Conservation (phyloP, 225 moss, liverwort and hornwort genomes). For the Neckera pumila region DNA sequence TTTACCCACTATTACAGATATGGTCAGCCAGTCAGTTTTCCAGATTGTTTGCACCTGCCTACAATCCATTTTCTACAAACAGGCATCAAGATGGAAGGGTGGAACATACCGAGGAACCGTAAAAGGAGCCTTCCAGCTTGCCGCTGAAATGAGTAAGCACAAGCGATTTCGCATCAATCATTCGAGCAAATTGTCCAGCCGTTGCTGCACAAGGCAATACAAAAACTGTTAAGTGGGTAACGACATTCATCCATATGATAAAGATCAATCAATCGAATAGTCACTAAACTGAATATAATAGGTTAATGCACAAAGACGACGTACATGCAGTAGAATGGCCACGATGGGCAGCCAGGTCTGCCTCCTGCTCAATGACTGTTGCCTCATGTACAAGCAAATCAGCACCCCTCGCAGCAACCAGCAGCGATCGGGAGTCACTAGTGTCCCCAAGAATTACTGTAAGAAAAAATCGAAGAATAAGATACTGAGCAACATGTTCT, state of each 20-base stretch:
- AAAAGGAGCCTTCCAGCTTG: slow-evolving; percentile 79
- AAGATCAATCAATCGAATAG: not conserved
- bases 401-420: slow-evolving; percentile 68
- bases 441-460: slow-evolving; percentile 95
- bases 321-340: slow-evolving; percentile 91
- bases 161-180: slow-evolving; percentile 64
- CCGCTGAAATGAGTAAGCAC: slow-evolving; percentile 97
- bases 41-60: not conserved
- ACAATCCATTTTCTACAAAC: not conserved
- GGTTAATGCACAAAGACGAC: not conserved
- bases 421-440: slow-evolving; percentile 67
- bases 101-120: slow-evolving; percentile 53
- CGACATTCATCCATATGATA: not conserved
- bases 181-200: slow-evolving; percentile 80
- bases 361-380: slow-evolving; percentile 74
- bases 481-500: not conserved
- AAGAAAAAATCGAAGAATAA: not conserved
- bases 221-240: not conserved
- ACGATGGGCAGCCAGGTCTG: slow-evolving; percentile 53
- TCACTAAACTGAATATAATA: not conserved
- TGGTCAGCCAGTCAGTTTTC: not conserved
- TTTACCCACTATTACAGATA: not conserved
- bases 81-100: not conserved
- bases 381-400: slow-evolving; percentile 92
- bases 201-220: slow-evolving; percentile 39